These are phyloP conservation scores for Nannochloris sp. DNA, from an alignment of 139 green algal species.

Conservation along the genomic window DNA sequence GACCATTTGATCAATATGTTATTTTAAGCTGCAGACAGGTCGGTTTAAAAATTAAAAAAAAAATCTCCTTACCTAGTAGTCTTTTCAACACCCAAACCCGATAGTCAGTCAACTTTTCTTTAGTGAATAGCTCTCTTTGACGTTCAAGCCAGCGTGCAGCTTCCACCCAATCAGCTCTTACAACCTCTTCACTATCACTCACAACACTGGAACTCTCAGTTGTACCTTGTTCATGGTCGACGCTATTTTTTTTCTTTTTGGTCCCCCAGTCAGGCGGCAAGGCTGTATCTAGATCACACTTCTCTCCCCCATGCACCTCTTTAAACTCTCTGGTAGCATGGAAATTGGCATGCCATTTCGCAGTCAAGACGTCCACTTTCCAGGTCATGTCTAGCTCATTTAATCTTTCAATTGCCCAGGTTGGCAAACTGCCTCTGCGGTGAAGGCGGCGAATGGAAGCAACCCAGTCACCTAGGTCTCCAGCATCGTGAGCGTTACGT, in stretches of 20 bases:
- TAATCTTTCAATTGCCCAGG: conserved; percentile 12
- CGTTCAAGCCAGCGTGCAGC: conserved; percentile 6
- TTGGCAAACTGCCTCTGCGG: not conserved
- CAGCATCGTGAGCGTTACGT: not conserved
- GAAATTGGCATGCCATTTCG: conserved; percentile 19
- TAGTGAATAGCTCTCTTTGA: conserved; percentile 6
- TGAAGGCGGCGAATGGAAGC: not conserved
- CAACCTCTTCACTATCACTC: too few species aligned
- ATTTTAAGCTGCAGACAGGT: not conserved
- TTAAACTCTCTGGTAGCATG: conserved; percentile 15
- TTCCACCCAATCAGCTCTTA: conserved; percentile 2
- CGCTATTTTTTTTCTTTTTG: not conserved
- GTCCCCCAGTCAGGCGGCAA: not conserved
- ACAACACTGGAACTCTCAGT: too few species aligned
- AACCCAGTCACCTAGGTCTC: not conserved
- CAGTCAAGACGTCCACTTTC: conserved; percentile 23
- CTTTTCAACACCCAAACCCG: conserved; percentile 1
- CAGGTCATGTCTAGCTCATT: conserved; percentile 27
- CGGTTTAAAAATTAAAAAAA: too few species aligned
- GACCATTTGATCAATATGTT: not conserved
- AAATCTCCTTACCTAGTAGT: conserved; percentile 5
- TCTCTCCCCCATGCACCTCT: not conserved
- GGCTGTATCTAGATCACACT: not conserved
- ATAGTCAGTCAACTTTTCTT: conserved; percentile 14
- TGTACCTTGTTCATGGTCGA: not conserved